Conservation (phyloP, 305 asterid species). For the Fraxinus latifolia region DNA sequence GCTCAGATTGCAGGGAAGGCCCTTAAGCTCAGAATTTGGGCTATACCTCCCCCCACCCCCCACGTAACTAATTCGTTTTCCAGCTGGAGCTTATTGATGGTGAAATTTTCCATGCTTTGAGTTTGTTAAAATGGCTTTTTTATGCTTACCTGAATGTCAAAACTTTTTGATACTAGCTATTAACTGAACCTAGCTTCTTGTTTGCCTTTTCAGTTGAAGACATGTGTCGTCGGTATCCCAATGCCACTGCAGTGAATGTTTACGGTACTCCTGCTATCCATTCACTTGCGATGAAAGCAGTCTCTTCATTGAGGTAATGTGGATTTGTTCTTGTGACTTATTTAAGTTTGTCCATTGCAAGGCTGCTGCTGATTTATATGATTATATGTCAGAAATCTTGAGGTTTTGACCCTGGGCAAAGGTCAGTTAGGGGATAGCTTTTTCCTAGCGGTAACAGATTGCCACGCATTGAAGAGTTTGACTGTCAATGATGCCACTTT, state of each 20-base stretch:
- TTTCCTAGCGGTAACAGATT: conserved; percentile 71
- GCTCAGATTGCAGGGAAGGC: not conserved
- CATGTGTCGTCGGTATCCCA: conserved; percentile 88
- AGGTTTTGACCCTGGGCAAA: conserved; percentile 82
- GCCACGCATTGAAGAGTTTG: conserved; percentile 77
- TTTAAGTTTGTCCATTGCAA: not conserved
- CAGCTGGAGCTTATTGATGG: not conserved
- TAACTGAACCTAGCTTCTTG: conserved; percentile 16
- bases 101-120: not conserved
- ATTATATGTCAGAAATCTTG: conserved; percentile 66
- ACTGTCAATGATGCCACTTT: conserved; percentile 78
- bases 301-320: conserved; percentile 65
- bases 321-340: conserved; percentile 12
- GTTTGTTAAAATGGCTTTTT: conserved; percentile 1
- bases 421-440: conserved; percentile 82
- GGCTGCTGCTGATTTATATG: conserved; percentile 27
- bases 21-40: conserved; percentile 1
- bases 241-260: conserved; percentile 75
- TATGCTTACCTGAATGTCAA: not conserved
- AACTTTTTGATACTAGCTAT: conserved; percentile 12
- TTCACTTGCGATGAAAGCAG: conserved; percentile 67
- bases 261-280: conserved; percentile 69
- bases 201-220: conserved; percentile 60
- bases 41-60: not conserved
- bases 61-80: not conserved